A percentile compares a stretch with the other conserved stretches of the same genome.
Evolutionary conservation across 192 early-diverging fungal species (phyloP).

Genomic region (Phycomyces blakesleeanus): DNA sequence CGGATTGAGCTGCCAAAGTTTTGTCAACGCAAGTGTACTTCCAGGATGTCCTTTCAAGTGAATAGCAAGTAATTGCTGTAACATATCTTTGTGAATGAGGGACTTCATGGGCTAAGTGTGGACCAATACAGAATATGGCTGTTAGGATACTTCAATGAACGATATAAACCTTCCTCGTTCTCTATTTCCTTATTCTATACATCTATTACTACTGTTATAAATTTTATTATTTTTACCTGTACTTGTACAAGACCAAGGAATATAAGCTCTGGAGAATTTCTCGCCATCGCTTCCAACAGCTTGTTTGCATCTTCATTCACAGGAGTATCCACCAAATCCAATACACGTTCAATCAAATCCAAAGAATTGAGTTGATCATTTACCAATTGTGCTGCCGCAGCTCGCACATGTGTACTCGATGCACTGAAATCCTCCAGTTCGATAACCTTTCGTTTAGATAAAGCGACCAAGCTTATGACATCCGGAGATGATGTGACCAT

Average conservation of each 20-base stretch:
- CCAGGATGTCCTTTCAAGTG: slow-evolving; percentile 64
- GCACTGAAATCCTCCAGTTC: slow-evolving; percentile 50
- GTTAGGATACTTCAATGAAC: background rate
- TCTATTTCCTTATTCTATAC: background rate
- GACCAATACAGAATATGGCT: background rate
- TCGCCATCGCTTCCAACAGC: slow-evolving; percentile 55
- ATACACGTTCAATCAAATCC: slow-evolving; percentile 67
- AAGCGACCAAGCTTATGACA: slow-evolving; percentile 54
- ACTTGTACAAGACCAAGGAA: slow-evolving; percentile 69
- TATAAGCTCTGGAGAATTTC: slow-evolving; percentile 69
- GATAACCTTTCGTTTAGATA: slow-evolving; percentile 49
- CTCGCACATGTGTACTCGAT: slow-evolving; percentile 39
- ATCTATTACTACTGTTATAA: background rate
- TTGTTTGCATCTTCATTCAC: slow-evolving; percentile 60
- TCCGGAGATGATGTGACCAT: slow-evolving; percentile 55
- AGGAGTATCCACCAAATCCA: slow-evolving; percentile 51
- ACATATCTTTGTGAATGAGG: slow-evolving; percentile 60
- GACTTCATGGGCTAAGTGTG: slow-evolving; percentile 42
- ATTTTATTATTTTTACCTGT: slow-evolving; percentile 33
- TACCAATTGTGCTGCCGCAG: slow-evolving; percentile 46
- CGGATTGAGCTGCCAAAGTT: slow-evolving; percentile 66
- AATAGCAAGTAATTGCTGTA: slow-evolving; percentile 53
- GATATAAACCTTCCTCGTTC: too few species aligned
- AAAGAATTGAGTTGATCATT: slow-evolving; percentile 63
- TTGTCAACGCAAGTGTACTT: slow-evolving; percentile 62